Evolutionary conservation across 768 basidiomycete species (phyloP), one percentile per base, ranked within the genome.

Genomic region (Xerocomellus intermedius): DNA sequence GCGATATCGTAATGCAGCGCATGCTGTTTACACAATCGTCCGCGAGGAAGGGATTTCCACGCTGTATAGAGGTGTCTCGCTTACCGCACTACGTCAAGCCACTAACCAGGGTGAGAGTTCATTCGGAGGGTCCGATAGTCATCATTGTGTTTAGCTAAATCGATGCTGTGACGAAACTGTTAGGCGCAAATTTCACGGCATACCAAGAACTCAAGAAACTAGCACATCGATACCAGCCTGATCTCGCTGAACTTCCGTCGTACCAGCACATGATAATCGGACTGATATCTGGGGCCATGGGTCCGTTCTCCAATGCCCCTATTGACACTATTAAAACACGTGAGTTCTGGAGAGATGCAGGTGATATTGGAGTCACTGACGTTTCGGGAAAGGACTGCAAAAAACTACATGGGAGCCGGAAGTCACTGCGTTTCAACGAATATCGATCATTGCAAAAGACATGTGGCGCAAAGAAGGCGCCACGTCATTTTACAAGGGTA

Each of bases 201-300:
- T 99, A 98, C 76, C 95, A 97, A 69, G 93, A 98, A 69, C 77
- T 98, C 64, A 99, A 98, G 79, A 91, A 87, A 67, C 60, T 90
- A 48, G 87, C 89, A 14, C 82, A 90, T 52, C 74, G 74, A 52
- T 73, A 81, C 60, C 97, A 99, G 70, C 96, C 95, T 12, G 83
- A 87, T 42, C 73, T 87, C 50, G 66, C 65, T 0, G 89, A 92
- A 38, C 80, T 99, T 28, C 97, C 97, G 4, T 91, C 91, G 33
- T 97, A 91, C 72, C 97, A 99, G 69, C 92, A 95, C 64, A 96
- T 97, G 88, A 45, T 90, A 22, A 92, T 98, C 54, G 97, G 97
- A 48, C 79, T 98, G 55, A 84, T 99, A 63, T 96, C 93, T 44
- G 97, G 97, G 48, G 97, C 97, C 2, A 94, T 95, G 88, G 97